Percentiles rank a stretch among this genome's conserved stretches.
These are phyloP conservation scores for Phytopythium boreale DNA, from an alignment of 352 stramenopile species.

Conservation along the genomic window DNA sequence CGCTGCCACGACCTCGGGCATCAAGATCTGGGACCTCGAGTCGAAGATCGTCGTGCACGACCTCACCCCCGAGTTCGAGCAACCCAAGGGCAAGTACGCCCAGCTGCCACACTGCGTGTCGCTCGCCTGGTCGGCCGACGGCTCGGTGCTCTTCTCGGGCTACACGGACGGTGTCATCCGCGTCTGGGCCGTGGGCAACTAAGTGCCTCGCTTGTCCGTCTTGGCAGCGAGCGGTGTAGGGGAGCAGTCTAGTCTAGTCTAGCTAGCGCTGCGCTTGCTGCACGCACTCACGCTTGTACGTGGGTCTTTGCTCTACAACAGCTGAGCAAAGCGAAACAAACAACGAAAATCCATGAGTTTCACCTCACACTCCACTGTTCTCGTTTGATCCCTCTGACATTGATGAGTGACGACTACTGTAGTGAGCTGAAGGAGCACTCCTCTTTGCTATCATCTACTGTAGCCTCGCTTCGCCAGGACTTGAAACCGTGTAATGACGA, in stretches of 20 bases:
- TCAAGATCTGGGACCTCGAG: conserved; percentile 99
- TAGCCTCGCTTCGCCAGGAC: too few relatives aligned
- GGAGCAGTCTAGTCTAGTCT: not conserved
- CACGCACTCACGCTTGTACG: not conserved
- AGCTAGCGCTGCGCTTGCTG: conserved; percentile 10
- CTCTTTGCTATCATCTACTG: too few relatives aligned
- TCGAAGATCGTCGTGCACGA: conserved; percentile 99
- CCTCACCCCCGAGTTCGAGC: conserved; percentile 91
- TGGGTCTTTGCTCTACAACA: not conserved
- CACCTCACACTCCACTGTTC: not conserved
- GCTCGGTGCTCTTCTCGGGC: conserved; percentile 97
- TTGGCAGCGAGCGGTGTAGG: not conserved
- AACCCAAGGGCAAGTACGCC: conserved; percentile 92
- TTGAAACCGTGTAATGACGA: too few relatives aligned
- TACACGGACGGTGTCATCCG: conserved; percentile 99
- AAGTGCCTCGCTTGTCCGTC: conserved; percentile 26
- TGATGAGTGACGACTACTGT: not conserved
- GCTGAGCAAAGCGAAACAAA: not conserved
- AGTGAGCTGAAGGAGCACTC: not conserved
- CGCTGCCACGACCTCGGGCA: conserved; percentile 96
- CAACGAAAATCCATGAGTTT: conserved; percentile 16
- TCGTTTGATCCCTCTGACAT: not conserved
- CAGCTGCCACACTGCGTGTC: conserved; percentile 96
- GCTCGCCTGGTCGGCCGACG: conserved; percentile 98
- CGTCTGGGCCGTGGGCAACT: conserved; percentile 91